Percentiles rank a stretch among this genome's conserved stretches.
These are phyloP conservation scores for Salix dunnii DNA, from an alignment of 345 rosid species.

Conservation along the genomic window DNA sequence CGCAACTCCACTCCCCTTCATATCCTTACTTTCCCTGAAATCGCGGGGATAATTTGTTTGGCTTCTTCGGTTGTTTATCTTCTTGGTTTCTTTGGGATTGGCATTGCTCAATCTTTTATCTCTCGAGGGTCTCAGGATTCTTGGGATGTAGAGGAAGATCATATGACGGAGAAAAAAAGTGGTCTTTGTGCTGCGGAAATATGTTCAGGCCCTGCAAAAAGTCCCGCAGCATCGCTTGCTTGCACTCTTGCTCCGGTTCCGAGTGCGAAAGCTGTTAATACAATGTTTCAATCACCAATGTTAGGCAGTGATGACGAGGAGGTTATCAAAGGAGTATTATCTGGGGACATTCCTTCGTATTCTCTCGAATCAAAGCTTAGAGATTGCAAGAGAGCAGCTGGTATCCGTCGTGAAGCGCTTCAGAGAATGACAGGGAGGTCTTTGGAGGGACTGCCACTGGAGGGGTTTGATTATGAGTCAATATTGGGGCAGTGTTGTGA, in stretches of 20 bases:
- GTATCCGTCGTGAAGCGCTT: conserved; percentile 40
- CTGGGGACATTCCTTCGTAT: conserved; percentile 34
- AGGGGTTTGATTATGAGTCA: conserved; percentile 47
- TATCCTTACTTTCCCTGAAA: conserved; percentile 66
- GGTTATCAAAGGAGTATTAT: conserved; percentile 29
- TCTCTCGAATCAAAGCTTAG: conserved; percentile 44
- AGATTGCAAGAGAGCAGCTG: conserved; percentile 40
- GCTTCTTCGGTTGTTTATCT: conserved; percentile 34
- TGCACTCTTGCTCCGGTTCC: not conserved
- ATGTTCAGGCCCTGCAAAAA: not conserved
- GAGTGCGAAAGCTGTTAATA: not conserved
- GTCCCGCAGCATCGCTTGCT: not conserved
- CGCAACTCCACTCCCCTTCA: conserved; percentile 83
- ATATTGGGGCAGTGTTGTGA: conserved; percentile 59
- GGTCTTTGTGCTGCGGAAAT: not conserved
- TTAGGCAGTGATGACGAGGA: conserved; percentile 33
- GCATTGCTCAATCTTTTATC: conserved; percentile 71
- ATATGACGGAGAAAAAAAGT: not conserved
- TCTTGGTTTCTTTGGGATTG: conserved; percentile 75
- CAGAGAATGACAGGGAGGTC: conserved; percentile 41
- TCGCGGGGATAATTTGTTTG: conserved; percentile 67
- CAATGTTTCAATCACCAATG: not conserved
- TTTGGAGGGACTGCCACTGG: conserved; percentile 40
- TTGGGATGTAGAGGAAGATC: conserved; percentile 50
- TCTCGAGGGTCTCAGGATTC: conserved; percentile 60